These are phyloP conservation scores for Ploettnerulaceae sp. DNA, from an alignment of 2,329 filamentous ascomycete species.

Conservation along the genomic window DNA sequence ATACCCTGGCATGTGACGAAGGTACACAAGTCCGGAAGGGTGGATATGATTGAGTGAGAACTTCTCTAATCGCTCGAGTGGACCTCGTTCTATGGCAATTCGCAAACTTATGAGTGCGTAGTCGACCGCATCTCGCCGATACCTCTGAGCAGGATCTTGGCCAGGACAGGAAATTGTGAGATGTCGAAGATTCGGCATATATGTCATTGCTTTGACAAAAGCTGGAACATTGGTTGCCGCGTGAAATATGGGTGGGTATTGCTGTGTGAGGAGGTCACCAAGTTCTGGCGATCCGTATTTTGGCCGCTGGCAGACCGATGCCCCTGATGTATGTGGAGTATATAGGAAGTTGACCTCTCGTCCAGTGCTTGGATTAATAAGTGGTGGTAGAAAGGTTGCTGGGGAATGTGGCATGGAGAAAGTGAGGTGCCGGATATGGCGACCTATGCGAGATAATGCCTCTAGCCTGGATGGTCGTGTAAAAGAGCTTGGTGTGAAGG, in stretches of 20 bases:
- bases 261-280: constrained; percentile 75
- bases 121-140: constrained; percentile 74
- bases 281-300: constrained; percentile 78
- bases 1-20: constrained; percentile 69
- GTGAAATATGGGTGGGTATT: constrained; percentile 86
- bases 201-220: constrained; percentile 70
- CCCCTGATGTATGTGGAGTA: constrained; percentile 66
- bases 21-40: constrained; percentile 68
- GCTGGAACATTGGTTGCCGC: constrained; percentile 82
- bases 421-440: constrained; percentile 70
- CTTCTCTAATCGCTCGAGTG: constrained; percentile 59
- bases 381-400: constrained; percentile 79
- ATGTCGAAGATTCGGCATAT: constrained; percentile 66
- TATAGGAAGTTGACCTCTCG: constrained; percentile 78
- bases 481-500: constrained; percentile 70
- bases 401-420: constrained; percentile 72
- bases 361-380: constrained; percentile 72
- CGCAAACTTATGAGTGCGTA: constrained; percentile 84
- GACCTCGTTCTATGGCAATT: constrained; percentile 73
- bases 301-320: constrained; percentile 55
- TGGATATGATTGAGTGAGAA: constrained; percentile 72
- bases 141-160: constrained; percentile 62
- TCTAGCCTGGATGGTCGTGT: constrained; percentile 68
- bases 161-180: constrained; percentile 73
- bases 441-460: constrained; percentile 71